Evolutionary conservation across 2,329 filamentous ascomycete genomes (phyloP).

Genomic region (Lachnellula hyalina): DNA sequence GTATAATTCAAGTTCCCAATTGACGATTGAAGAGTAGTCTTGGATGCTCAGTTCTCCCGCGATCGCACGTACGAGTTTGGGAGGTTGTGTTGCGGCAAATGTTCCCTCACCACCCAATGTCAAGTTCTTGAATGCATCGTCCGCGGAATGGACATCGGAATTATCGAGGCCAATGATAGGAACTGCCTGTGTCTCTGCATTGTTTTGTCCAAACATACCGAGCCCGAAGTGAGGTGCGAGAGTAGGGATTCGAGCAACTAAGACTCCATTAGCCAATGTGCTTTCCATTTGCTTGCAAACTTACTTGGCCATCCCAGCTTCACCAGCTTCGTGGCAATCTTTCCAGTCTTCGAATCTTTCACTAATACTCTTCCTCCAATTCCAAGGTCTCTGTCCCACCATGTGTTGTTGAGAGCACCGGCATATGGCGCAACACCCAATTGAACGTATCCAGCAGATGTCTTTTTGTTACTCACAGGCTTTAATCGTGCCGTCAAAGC

Average conservation of each 20-base stretch:
- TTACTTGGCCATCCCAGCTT: conserved; percentile 84
- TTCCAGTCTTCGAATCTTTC: conserved; percentile 64
- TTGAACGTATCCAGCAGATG: conserved; percentile 79
- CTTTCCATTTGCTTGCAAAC: conserved; percentile 15
- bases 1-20: conserved; percentile 96
- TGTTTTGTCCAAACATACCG: conserved; percentile 61
- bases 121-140: conserved; percentile 28
- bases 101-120: conserved; percentile 35
- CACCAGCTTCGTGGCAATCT: conserved; percentile 75
- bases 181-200: conserved; percentile 88
- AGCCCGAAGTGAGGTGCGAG: conserved; percentile 91
- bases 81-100: conserved; percentile 80
- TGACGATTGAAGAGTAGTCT: conserved; percentile 71
- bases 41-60: conserved; percentile 69
- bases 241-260: conserved; percentile 80
- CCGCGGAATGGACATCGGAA: conserved; percentile 44
- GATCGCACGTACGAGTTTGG: conserved; percentile 78
- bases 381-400: conserved; percentile 94
- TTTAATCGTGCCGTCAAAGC: conserved; percentile 87
- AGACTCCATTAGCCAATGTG: conserved; percentile 17
- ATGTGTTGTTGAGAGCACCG: conserved; percentile 78
- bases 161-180: conserved; percentile 89
- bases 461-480: conserved; percentile 81
- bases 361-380: conserved; percentile 88
- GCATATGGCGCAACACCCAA: conserved; percentile 91